phyloP scores from a whole-genome alignment of 805 yeast genomes.

The Kodamaea nitidulidarum region DNA sequence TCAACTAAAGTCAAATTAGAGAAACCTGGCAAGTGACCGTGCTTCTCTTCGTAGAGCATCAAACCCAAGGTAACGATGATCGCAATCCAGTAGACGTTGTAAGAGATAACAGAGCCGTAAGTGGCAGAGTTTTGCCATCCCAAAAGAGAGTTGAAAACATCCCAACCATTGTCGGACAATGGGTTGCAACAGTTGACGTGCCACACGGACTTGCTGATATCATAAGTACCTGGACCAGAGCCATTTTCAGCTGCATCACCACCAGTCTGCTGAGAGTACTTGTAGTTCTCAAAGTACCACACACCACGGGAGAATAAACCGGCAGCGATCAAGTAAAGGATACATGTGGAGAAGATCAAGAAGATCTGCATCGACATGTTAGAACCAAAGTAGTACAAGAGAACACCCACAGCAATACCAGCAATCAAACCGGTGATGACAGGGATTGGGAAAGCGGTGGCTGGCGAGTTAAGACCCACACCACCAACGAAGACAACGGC shows the following conservation, averaged over 20 bases:
- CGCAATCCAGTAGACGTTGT: slow-evolving; percentile 83
- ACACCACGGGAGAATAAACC: slow-evolving; percentile 92
- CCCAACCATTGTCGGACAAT: slow-evolving; percentile 91
- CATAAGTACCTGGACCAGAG: slow-evolving; percentile 92
- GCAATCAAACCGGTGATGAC: slow-evolving; percentile 81
- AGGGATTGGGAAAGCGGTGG: slow-evolving; percentile 86
- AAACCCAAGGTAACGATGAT: slow-evolving; percentile 51
- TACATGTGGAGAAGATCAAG: slow-evolving; percentile 81
- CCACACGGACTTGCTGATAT: slow-evolving; percentile 77
- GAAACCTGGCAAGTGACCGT: slow-evolving; percentile 73
- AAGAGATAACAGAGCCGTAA: slow-evolving; percentile 83
- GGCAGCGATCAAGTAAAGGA: slow-evolving; percentile 84
- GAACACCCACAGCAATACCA: slow-evolving; percentile 66
- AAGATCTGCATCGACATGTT: slow-evolving; percentile 80
- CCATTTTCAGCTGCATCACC: slow-evolving; percentile 95
- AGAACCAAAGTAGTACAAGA: slow-evolving; percentile 80
- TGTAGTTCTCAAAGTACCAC: slow-evolving; percentile 79
- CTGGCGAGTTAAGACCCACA: slow-evolving; percentile 40
- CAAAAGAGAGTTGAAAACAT: slow-evolving; percentile 85
- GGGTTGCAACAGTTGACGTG: slow-evolving; percentile 98
- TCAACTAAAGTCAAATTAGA: slow-evolving; percentile 36
- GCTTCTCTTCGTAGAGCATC: slow-evolving; percentile 80
- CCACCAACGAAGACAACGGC: slow-evolving; percentile 46
- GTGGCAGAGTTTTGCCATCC: slow-evolving; percentile 99
- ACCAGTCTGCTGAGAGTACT: slow-evolving; percentile 65